Base-by-base conservation (phyloP, 2,329 filamentous ascomycete genomes). In the Exophiala phaeomuriformis region DNA sequence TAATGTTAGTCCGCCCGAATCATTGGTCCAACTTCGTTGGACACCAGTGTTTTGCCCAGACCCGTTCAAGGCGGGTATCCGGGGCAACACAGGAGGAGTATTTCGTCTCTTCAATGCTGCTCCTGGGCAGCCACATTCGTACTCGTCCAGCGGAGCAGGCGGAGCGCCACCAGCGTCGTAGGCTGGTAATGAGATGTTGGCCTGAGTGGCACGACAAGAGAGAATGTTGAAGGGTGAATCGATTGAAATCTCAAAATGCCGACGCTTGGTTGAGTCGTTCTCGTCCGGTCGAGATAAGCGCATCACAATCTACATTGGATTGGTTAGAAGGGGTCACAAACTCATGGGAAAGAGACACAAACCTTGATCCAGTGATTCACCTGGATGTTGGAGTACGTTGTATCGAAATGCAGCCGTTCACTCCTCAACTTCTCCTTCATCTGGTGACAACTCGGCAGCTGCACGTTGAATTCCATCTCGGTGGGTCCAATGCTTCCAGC, bases 331-430 rank as follows among this genome's bases (percentile, higher is more conserved):
- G 28, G 12, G 2, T 7, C 28, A 30, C 31, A 4, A 37, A 9
- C 31, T 4, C 2, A 32, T 29, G 31, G 12, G 47, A 3, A 28
- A 12, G 8, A 37, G 31, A 39, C 2, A 30, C 56, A 7, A 73
- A 89, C 88, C 81, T 95, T 95, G 69, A 96, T 95, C 90, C 90
- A 95, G 68, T 96, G 90, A 67, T 88, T 89, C 50, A 96, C 90
- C 64, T 93, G 88, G 49, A 95, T 91, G 59, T 94, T 94, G 65
- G 89, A 86, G 77, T 91, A 95, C 53, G 89, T 95, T 51, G 89
- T 95, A 66, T 95, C 90, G 49, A 91, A 91, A 67, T 95, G 86
- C 55, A 96, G 72, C 55, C 82, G 79, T 54, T 81, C 77, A 29
- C 69, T 65, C 58, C 78, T 77, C 64, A 90, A 84, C 64, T 84